Conservation (phyloP, 73 alveolate genomes). For the Stentor coeruleus region DNA sequence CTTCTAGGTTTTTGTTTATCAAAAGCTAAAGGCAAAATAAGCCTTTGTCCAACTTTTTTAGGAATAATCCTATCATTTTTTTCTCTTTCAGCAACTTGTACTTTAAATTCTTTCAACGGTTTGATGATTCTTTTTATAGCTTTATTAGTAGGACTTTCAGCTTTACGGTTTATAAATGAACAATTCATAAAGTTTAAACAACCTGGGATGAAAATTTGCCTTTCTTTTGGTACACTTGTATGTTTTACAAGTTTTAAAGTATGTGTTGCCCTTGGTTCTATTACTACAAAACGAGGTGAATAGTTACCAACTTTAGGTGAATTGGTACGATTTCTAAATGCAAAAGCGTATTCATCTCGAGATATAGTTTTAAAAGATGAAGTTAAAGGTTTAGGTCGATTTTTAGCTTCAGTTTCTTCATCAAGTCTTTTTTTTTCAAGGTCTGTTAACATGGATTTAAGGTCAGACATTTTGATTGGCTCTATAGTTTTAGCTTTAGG, state of each 20-base stretch:
- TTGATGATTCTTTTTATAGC: background rate
- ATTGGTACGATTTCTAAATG: conserved; percentile 5
- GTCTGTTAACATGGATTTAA: background rate
- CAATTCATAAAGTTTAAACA: background rate
- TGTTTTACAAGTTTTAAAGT: background rate
- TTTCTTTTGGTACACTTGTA: conserved; percentile 8
- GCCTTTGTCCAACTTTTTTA: background rate
- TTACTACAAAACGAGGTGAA: conserved; percentile 1
- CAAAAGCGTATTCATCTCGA: conserved; percentile 15
- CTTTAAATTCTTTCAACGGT: conserved; percentile 4
- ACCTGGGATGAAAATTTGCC: background rate
- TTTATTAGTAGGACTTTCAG: background rate
- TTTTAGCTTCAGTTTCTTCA: background rate
- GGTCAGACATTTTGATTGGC: background rate
- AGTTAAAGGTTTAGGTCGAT: background rate
- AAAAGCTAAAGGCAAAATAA: background rate
- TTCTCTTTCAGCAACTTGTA: background rate
- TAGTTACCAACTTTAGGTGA: conserved; percentile 19
- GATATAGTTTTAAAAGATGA: background rate
- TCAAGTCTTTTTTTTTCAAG: conserved; percentile 7
- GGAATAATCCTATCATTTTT: background rate
- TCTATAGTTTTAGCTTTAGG: conserved; percentile 1
- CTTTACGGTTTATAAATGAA: background rate
- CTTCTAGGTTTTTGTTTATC: background rate
- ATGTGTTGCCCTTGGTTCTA: conserved; percentile 6